These are phyloP conservation scores for Suhomyces sp. DNA, from an alignment of 805 yeast species.

Conservation along the genomic window DNA sequence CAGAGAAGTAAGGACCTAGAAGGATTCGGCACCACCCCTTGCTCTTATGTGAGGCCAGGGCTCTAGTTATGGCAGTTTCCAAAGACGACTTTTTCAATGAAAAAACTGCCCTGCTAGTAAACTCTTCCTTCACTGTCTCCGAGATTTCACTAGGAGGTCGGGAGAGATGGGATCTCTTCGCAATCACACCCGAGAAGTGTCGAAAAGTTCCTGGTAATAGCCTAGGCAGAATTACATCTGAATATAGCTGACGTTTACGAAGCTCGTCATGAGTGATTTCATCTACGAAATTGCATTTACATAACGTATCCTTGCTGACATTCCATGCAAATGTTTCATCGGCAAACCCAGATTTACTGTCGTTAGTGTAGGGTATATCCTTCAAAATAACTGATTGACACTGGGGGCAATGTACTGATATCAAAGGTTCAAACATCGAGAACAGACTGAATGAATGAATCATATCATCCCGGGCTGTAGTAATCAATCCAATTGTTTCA, in stretches of 20 bases:
- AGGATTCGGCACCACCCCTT: constrained; percentile 1
- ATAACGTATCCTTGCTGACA: constrained; percentile 1
- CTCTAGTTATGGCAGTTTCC: neutral
- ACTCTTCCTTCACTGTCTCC: constrained; percentile 4
- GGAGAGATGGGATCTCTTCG: neutral
- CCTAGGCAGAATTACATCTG: constrained; percentile 8
- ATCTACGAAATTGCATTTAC: constrained; percentile 12
- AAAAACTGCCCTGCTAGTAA: neutral
- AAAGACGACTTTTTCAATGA: neutral
- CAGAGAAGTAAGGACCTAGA: constrained; percentile 9
- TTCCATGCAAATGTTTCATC: constrained; percentile 8
- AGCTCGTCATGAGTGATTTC: constrained; percentile 19
- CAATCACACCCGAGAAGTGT: constrained; percentile 11
- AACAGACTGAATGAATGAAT: neutral
- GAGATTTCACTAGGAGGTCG: constrained; percentile 5
- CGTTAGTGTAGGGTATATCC: constrained; percentile 10
- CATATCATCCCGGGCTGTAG: neutral
- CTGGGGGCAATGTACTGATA: constrained; percentile 13
- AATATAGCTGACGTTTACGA: constrained; percentile 16
- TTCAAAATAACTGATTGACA: constrained; percentile 10
- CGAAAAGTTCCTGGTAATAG: constrained; percentile 8
- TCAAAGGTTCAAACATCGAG: constrained; percentile 4
- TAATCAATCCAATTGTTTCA: constrained; percentile 1
- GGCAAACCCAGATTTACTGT: constrained; percentile 12
- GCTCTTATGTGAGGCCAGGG: neutral